Evolutionary conservation across 1,284 basidiomycete genomes (phyloP).

Genomic region (Marasmius oreades): DNA sequence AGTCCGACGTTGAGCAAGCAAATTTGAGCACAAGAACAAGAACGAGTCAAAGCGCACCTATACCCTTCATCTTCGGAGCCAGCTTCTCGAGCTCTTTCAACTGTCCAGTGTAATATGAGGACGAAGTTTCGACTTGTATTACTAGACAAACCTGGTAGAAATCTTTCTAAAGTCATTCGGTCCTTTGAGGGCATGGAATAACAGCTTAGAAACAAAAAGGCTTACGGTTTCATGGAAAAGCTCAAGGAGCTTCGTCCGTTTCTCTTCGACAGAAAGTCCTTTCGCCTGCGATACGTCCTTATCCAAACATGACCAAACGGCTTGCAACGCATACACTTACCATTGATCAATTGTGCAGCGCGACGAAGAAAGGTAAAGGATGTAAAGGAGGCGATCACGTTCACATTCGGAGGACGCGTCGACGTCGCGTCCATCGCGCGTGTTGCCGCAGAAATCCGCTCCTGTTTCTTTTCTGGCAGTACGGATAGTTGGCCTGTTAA

Average conservation of each 20-base stretch:
- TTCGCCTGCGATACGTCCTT: constrained; percentile 45
- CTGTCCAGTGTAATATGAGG: constrained; percentile 30
- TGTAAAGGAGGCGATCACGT: background rate
- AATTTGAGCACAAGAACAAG: background rate
- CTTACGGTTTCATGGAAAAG: constrained; percentile 86
- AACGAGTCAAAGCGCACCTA: constrained; percentile 52
- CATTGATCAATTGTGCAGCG: background rate
- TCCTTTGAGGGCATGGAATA: background rate
- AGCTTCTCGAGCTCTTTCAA: constrained; percentile 88
- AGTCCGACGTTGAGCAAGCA: background rate
- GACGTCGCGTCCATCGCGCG: background rate
- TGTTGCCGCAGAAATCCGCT: background rate
- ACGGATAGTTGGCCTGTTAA: background rate
- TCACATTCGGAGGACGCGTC: background rate
- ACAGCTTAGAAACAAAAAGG: background rate
- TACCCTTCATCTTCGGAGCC: constrained; percentile 81
- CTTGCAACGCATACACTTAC: background rate
- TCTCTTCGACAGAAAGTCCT: constrained; percentile 78
- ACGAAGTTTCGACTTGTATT: background rate
- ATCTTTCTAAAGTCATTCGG: constrained; percentile 57
- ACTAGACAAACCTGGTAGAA: constrained; percentile 65
- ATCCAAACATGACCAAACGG: background rate
- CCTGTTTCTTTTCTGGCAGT: background rate
- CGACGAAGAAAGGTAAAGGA: background rate
- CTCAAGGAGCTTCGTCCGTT: constrained; percentile 76